Evolutionary conservation across 1,284 basidiomycete genomes (phyloP).

Genomic region (Cryptococcus sp.): DNA sequence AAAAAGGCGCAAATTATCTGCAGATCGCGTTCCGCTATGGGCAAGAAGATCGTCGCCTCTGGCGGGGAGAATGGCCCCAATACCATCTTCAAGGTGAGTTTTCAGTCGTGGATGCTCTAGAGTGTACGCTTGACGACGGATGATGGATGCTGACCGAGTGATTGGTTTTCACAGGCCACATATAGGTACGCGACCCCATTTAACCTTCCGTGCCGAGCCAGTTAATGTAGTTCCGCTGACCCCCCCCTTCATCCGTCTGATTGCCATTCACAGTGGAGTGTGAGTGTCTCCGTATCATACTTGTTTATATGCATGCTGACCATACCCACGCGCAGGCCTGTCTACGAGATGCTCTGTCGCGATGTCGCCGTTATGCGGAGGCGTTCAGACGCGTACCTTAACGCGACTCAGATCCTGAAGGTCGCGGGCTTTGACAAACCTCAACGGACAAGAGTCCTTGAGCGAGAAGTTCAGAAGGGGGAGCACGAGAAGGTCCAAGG

Average conservation of each 20-base stretch:
- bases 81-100: constrained; percentile 38
- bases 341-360: constrained; percentile 71
- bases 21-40: constrained; percentile 18
- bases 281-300: constrained; percentile 29
- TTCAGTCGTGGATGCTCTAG: neutral
- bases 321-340: constrained; percentile 32
- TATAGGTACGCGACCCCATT: constrained; percentile 26
- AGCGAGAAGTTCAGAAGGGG: constrained; percentile 97
- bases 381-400: constrained; percentile 92
- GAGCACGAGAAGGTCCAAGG: constrained; percentile 99
- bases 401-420: constrained; percentile 99
- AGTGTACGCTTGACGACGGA: no score
- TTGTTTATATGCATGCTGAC: neutral
- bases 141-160: neutral
- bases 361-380: constrained; percentile 96
- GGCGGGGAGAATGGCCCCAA: constrained; percentile 33
- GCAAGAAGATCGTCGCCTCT: constrained; percentile 29
- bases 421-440: constrained; percentile 99
- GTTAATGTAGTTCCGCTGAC: constrained; percentile 10
- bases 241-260: constrained; percentile 1
- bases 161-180: constrained; percentile 23
- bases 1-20: no score
- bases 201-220: neutral
- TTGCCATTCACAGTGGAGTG: constrained; percentile 43
- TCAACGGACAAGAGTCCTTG: constrained; percentile 92